Conservation (phyloP, 371 early-diverging fungal genomes). For the Capillidium heterosporum region DNA sequence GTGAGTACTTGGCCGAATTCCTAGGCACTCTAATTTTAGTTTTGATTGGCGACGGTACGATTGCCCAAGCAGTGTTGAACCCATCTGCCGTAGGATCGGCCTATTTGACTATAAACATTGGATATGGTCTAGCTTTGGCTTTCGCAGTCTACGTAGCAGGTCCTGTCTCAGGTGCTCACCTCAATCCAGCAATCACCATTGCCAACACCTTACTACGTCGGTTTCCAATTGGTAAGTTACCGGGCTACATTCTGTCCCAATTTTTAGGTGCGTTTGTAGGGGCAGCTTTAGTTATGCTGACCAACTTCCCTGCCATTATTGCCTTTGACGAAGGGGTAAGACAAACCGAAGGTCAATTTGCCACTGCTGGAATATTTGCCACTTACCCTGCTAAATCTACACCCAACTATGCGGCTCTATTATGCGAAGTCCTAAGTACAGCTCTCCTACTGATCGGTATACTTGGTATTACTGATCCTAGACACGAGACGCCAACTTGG, state of each 20-base stretch:
- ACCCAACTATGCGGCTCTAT: slow-evolving; percentile 33
- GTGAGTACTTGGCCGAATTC: slow-evolving; percentile 49
- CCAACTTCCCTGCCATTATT: slow-evolving; percentile 27
- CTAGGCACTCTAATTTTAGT: slow-evolving; percentile 57
- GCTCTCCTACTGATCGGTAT: slow-evolving; percentile 47
- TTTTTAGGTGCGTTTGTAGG: slow-evolving; percentile 47
- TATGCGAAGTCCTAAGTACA: slow-evolving; percentile 56
- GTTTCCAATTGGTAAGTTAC: slow-evolving; percentile 39
- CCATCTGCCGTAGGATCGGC: slow-evolving; percentile 2
- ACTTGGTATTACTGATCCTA: slow-evolving; percentile 42
- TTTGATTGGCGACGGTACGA: slow-evolving; percentile 41
- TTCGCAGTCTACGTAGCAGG: slow-evolving; percentile 13
- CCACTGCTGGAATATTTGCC: slow-evolving; percentile 51
- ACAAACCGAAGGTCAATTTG: slow-evolving; percentile 13
- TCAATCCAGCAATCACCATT: slow-evolving; percentile 63
- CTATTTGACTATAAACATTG: slow-evolving; percentile 25
- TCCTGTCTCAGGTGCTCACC: slow-evolving; percentile 38
- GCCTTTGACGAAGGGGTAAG: slow-evolving; percentile 43
- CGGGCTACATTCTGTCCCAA: slow-evolving; percentile 36
- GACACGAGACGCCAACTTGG: slow-evolving; percentile 14
- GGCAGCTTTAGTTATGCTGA: slow-evolving; percentile 30
- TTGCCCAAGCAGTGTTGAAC: slow-evolving; percentile 23
- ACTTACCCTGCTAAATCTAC: slow-evolving; percentile 37
- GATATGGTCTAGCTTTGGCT: slow-evolving; percentile 35
- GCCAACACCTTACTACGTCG: slow-evolving; percentile 42